These are phyloP conservation scores for Kuraishia hungarica DNA, from an alignment of 805 yeast genomes.

Conservation along the genomic window DNA sequence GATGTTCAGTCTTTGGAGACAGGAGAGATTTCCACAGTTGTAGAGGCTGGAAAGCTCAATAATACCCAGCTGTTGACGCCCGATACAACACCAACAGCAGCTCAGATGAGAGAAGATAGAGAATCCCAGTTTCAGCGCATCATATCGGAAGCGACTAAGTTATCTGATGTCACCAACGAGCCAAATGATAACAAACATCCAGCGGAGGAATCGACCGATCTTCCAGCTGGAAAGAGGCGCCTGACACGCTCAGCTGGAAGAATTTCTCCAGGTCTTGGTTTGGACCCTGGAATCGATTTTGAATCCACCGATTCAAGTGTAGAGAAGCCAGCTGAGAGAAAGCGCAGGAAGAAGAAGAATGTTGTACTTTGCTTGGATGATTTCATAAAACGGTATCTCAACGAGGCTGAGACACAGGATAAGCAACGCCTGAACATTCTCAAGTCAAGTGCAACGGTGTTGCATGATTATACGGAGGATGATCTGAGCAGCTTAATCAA, in stretches of 20 bases:
- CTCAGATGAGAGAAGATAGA: constrained; percentile 7
- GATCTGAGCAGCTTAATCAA: not conserved
- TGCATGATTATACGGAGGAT: not conserved
- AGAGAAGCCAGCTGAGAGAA: not conserved
- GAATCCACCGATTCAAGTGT: not conserved
- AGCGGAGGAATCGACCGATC: not conserved
- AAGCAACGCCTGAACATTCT: not conserved
- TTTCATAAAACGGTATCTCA: not conserved
- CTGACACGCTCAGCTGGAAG: not conserved
- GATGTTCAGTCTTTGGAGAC: constrained; percentile 13
- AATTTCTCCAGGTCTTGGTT: not conserved
- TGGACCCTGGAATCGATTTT: not conserved
- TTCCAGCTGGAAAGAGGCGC: not conserved
- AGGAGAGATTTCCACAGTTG: not conserved
- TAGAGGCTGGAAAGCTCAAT: not conserved
- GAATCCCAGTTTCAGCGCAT: constrained; percentile 17
- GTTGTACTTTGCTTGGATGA: not conserved
- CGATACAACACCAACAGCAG: constrained; percentile 9
- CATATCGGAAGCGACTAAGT: constrained; percentile 13
- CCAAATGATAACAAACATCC: not conserved
- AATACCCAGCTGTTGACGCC: constrained; percentile 19
- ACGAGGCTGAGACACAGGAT: not conserved
- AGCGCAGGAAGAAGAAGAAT: not conserved
- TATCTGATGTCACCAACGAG: not conserved
- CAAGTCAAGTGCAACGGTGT: not conserved